Evolutionary conservation across 2,329 filamentous ascomycete species (phyloP).

Genomic region (Diaporthe vaccinii): DNA sequence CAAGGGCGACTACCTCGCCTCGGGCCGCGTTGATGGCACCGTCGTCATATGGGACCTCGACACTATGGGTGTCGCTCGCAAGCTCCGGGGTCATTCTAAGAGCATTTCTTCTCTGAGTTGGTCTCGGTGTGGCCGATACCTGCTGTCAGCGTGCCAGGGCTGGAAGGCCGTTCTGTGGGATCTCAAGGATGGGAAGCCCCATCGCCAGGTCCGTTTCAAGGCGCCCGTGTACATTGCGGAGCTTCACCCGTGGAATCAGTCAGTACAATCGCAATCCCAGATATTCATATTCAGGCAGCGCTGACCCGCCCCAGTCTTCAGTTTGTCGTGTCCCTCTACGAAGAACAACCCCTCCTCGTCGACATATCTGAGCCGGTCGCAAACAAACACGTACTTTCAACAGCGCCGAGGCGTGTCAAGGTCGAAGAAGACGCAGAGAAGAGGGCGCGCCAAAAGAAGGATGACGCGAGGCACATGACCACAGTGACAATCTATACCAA

Average conservation of each 20-base stretch:
- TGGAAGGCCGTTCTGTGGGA: slow-evolving; percentile 99
- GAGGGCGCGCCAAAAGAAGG: slow-evolving; percentile 87
- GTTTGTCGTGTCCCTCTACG: slow-evolving; percentile 93
- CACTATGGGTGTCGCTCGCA: slow-evolving; percentile 95
- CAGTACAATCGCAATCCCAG: slow-evolving; percentile 49
- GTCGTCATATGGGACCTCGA: slow-evolving; percentile 98
- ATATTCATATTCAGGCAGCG: slow-evolving; percentile 42
- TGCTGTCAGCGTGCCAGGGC: slow-evolving; percentile 93
- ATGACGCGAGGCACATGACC: slow-evolving; percentile 95
- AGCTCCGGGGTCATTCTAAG: slow-evolving; percentile 91
- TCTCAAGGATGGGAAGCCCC: slow-evolving; percentile 75
- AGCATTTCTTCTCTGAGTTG: slow-evolving; percentile 96
- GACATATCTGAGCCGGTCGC: slow-evolving; percentile 80
- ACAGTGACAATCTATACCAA: slow-evolving; percentile 92
- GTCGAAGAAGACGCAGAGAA: slow-evolving; percentile 77
- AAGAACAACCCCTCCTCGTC: slow-evolving; percentile 91
- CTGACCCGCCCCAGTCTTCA: slow-evolving; percentile 68
- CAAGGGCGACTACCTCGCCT: slow-evolving; percentile 93
- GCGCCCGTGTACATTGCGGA: slow-evolving; percentile 97
- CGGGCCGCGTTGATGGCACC: slow-evolving; percentile 92
- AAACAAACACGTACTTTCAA: slow-evolving; percentile 83
- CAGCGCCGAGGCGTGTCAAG: slow-evolving; percentile 81
- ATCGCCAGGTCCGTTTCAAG: slow-evolving; percentile 90
- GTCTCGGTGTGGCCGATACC: slow-evolving; percentile 91
- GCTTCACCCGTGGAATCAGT: slow-evolving; percentile 92